phyloP scores from a whole-genome alignment of 2,329 filamentous ascomycete genomes.

The Aspergillus persii region DNA sequence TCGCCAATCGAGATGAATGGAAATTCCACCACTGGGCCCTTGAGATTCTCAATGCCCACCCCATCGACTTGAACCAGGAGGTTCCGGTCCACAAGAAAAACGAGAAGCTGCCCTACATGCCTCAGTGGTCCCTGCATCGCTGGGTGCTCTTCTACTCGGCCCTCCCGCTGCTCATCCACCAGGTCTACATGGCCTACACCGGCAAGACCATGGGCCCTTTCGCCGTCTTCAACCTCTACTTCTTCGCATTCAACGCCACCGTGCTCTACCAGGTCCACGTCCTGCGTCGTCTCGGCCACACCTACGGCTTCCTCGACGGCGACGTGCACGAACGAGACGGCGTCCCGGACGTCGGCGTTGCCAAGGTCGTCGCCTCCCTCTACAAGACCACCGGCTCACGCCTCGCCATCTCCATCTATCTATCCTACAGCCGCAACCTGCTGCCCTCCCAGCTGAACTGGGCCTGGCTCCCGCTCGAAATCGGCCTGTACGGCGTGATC shows the following conservation, averaged over 20 bases:
- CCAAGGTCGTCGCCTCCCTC: slow-evolving; percentile 4
- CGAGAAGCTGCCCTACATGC: slow-evolving; percentile 9
- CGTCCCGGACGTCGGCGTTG: slow-evolving; percentile 9
- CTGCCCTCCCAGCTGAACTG: slow-evolving; percentile 4
- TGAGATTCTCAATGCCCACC: slow-evolving; percentile 24
- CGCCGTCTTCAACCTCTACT: slow-evolving; percentile 10
- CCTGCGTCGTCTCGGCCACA: slow-evolving; percentile 9
- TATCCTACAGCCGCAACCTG: slow-evolving; percentile 1
- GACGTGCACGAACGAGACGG: slow-evolving; percentile 13
- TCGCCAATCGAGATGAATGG: slow-evolving; percentile 23
- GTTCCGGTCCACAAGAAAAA: slow-evolving; percentile 7
- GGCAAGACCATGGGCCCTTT: slow-evolving; percentile 2
- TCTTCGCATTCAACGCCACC: slow-evolving; percentile 7
- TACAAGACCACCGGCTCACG: slow-evolving; percentile 5
- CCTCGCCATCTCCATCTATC: neutral
- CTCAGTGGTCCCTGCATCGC: slow-evolving; percentile 6
- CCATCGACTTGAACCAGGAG: slow-evolving; percentile 22
- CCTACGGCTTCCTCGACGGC: slow-evolving; percentile 10
- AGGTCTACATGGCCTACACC: slow-evolving; percentile 4
- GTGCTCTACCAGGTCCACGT: slow-evolving; percentile 6
- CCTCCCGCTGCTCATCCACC: slow-evolving; percentile 8
- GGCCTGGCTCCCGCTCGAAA: slow-evolving; percentile 1
- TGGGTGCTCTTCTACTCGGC: slow-evolving; percentile 4
- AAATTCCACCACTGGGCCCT: slow-evolving; percentile 24
- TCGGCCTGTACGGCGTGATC: slow-evolving; percentile 10